Percentiles rank a stretch among this genome's conserved stretches.
Conservation (phyloP, 2,329 filamentous ascomycete species). For the Lachnellula subtilissima region DNA sequence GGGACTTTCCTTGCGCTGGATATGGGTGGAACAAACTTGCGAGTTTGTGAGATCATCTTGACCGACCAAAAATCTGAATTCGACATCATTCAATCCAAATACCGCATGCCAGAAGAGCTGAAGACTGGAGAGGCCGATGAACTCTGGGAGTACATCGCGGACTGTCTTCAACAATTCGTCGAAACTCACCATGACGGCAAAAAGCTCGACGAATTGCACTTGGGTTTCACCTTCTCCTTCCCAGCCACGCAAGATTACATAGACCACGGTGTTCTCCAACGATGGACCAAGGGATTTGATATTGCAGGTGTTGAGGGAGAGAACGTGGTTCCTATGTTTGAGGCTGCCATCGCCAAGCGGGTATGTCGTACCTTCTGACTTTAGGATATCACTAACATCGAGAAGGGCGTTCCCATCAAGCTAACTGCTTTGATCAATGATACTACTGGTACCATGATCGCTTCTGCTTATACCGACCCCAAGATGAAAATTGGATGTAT, state of each 20-base stretch:
- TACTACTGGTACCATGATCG: slow-evolving; percentile 93
- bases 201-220: slow-evolving; percentile 61
- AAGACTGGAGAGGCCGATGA: slow-evolving; percentile 81
- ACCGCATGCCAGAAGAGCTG: slow-evolving; percentile 88
- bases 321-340: slow-evolving; percentile 85
- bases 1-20: slow-evolving; percentile 87
- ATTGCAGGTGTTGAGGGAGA: slow-evolving; percentile 86
- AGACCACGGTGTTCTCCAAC: slow-evolving; percentile 85
- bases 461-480: slow-evolving; percentile 91
- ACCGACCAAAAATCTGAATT: slow-evolving; percentile 85
- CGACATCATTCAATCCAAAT: slow-evolving; percentile 94
- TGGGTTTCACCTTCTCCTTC: slow-evolving; percentile 96
- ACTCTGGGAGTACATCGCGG: slow-evolving; percentile 92
- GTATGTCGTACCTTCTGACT: slow-evolving; percentile 39
- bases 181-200: slow-evolving; percentile 73
- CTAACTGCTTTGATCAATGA: slow-evolving; percentile 93
- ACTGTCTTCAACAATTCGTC: slow-evolving; percentile 86
- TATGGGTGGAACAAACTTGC: slow-evolving; percentile 93
- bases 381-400: slow-evolving; percentile 13
- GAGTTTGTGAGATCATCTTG: slow-evolving; percentile 88
- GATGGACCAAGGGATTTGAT: slow-evolving; percentile 98
- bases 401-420: slow-evolving; percentile 81
- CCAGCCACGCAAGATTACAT: slow-evolving; percentile 91
- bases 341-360: slow-evolving; percentile 67
- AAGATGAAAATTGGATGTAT: slow-evolving; percentile 95